Evolutionary conservation across 2,329 filamentous ascomycete genomes (phyloP).

Genomic region (Pseudocercospora fuligena): DNA sequence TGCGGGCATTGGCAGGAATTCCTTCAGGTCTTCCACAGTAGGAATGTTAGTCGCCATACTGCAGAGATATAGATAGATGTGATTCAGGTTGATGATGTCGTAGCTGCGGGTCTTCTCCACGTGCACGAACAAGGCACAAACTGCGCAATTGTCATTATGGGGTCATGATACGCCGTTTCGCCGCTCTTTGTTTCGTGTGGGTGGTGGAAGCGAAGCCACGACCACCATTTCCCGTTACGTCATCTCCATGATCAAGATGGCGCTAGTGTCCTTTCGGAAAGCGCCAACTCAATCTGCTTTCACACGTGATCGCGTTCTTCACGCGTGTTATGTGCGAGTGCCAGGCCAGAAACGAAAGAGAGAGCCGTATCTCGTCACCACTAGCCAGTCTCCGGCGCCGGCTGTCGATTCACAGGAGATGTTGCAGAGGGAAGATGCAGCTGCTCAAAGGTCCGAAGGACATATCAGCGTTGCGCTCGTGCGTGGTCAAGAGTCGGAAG

Average conservation of each 20-base stretch:
- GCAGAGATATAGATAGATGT: constrained; percentile 3
- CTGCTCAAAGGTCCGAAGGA: background rate
- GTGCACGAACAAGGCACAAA: background rate
- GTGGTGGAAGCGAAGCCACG: background rate
- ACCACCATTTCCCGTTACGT: background rate
- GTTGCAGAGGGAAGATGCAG: background rate
- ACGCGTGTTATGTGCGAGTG: too few relatives aligned
- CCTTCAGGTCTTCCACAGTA: constrained; percentile 25
- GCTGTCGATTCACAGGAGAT: too few relatives aligned
- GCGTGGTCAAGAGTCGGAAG: background rate
- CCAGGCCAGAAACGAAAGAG: too few relatives aligned
- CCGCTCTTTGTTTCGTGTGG: background rate
- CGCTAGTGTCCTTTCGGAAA: background rate
- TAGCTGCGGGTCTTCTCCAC: background rate
- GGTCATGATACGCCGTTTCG: background rate
- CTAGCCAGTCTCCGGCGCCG: too few relatives aligned
- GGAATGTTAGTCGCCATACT: constrained; percentile 17
- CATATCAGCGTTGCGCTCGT: background rate
- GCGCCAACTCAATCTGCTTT: background rate
- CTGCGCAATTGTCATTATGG: background rate
- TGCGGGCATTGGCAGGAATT: constrained; percentile 42
- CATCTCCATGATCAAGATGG: background rate
- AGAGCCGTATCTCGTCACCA: too few relatives aligned
- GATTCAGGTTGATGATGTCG: background rate
- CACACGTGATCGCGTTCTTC: too few relatives aligned